Conservation (phyloP, 2,329 filamentous ascomycete genomes). For the Cytospora paraplurivora region DNA sequence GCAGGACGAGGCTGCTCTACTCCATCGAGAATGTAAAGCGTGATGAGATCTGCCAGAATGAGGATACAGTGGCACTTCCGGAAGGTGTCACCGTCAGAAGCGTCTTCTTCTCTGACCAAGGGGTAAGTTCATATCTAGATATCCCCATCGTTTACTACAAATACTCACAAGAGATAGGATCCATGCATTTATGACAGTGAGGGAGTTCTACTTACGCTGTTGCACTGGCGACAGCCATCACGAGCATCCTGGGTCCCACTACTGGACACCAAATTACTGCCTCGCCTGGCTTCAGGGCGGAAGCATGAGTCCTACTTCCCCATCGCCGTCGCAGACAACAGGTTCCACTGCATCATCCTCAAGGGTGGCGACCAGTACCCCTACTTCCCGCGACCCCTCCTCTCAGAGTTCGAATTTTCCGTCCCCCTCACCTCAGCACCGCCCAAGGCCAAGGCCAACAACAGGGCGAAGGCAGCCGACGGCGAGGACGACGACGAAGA, state of each 20-base stretch:
- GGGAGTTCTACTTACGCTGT: slow-evolving; percentile 81
- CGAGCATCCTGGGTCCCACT: slow-evolving; percentile 91
- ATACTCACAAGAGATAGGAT: slow-evolving; percentile 56
- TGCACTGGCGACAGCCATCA: slow-evolving; percentile 86
- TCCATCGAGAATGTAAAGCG: slow-evolving; percentile 93
- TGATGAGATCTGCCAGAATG: slow-evolving; percentile 91
- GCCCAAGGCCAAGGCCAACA: slow-evolving; percentile 34
- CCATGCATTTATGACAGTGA: slow-evolving; percentile 95
- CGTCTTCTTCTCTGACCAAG: slow-evolving; percentile 89
- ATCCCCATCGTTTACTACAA: not conserved
- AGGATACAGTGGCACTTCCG: slow-evolving; percentile 85
- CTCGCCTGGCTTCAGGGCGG: slow-evolving; percentile 78
- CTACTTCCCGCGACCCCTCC: slow-evolving; percentile 85
- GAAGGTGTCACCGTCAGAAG: slow-evolving; percentile 73
- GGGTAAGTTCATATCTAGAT: slow-evolving; percentile 59
- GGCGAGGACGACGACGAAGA: slow-evolving; percentile 41
- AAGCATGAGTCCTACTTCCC: slow-evolving; percentile 95
- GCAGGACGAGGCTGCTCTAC: slow-evolving; percentile 78
- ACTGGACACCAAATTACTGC: slow-evolving; percentile 82
- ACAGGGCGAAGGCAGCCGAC: slow-evolving; percentile 34
- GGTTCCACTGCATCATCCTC: slow-evolving; percentile 98
- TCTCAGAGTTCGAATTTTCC: slow-evolving; percentile 91
- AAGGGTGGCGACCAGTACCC: slow-evolving; percentile 93
- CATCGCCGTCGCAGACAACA: slow-evolving; percentile 85
- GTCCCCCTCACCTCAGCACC: slow-evolving; percentile 69